Evolutionary conservation across 2,329 filamentous ascomycete genomes (phyloP).

Genomic region (Talaromyces funiculosus): DNA sequence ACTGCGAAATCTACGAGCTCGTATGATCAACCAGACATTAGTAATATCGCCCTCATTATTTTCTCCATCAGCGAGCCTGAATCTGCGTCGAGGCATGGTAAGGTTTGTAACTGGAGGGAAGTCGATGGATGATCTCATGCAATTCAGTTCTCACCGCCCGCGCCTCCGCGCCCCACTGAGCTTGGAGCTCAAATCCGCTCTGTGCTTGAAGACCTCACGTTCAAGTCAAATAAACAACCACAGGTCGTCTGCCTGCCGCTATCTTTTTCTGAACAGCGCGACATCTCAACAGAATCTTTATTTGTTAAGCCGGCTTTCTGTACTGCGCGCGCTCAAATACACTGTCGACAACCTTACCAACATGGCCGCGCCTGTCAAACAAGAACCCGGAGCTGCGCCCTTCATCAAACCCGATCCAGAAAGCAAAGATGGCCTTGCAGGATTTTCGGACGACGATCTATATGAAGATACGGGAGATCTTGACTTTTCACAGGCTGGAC

Average conservation of each 20-base stretch:
- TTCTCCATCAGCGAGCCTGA: too few relatives aligned
- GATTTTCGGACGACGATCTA: constrained; percentile 58
- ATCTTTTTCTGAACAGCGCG: neutral
- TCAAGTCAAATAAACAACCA: neutral
- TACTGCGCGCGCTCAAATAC: constrained; percentile 5
- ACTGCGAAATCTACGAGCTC: neutral
- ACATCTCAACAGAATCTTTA: neutral
- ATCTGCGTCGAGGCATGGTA: neutral
- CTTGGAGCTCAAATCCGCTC: constrained; percentile 13
- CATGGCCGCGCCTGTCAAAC: constrained; percentile 36
- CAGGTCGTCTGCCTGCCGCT: neutral
- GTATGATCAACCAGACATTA: neutral
- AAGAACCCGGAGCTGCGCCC: constrained; percentile 34
- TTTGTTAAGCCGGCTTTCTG: neutral
- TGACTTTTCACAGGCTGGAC: constrained; percentile 49
- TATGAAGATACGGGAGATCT: constrained; percentile 64
- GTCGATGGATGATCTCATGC: constrained; percentile 2
- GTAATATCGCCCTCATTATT: neutral
- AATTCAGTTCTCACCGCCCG: constrained; percentile 1
- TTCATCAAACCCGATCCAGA: constrained; percentile 41
- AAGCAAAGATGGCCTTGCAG: constrained; percentile 30
- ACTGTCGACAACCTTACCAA: neutral
- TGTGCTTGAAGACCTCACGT: neutral
- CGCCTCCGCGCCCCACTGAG: neutral
- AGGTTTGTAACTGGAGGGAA: neutral